Evolutionary conservation across 441 rosid genomes (phyloP).

Genomic region (Mallotus japonicus): DNA sequence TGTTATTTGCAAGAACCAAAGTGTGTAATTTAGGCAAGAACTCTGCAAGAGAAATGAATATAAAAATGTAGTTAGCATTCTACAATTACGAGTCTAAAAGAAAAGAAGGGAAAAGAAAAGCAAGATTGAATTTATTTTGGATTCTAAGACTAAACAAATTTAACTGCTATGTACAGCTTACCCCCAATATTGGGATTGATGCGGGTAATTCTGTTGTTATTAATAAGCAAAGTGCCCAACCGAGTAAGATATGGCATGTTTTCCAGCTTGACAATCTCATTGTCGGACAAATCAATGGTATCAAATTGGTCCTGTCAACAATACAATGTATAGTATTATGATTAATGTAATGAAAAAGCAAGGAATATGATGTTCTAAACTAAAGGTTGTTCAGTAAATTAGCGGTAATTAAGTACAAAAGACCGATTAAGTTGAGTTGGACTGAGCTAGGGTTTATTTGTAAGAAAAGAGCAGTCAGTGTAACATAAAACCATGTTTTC

Average conservation of each 20-base stretch:
- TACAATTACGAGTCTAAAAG: background rate
- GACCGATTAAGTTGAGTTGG: background rate
- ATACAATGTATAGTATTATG: background rate
- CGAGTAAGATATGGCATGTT: conserved; percentile 86
- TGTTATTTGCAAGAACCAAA: conserved; percentile 84
- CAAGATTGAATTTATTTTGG: background rate
- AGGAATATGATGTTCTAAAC: background rate
- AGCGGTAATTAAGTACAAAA: background rate
- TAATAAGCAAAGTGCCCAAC: conserved; percentile 80
- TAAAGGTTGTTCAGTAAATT: background rate
- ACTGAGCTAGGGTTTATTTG: background rate
- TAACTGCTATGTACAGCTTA: conserved; percentile 22
- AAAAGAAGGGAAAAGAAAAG: background rate
- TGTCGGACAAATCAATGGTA: conserved; percentile 92
- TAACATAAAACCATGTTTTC: no score
- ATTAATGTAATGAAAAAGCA: background rate
- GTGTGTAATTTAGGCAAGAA: conserved; percentile 87
- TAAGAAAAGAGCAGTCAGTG: no score
- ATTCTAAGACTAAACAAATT: background rate
- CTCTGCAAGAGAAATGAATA: conserved; percentile 46
- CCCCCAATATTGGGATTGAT: conserved; percentile 90
- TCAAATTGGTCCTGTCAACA: conserved; percentile 91
- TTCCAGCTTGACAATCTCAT: conserved; percentile 98
- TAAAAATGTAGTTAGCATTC: background rate
- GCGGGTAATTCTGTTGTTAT: conserved; percentile 90